Conservation (phyloP, 2,329 filamentous ascomycete species). For the Neocatenulostroma microsporum region DNA sequence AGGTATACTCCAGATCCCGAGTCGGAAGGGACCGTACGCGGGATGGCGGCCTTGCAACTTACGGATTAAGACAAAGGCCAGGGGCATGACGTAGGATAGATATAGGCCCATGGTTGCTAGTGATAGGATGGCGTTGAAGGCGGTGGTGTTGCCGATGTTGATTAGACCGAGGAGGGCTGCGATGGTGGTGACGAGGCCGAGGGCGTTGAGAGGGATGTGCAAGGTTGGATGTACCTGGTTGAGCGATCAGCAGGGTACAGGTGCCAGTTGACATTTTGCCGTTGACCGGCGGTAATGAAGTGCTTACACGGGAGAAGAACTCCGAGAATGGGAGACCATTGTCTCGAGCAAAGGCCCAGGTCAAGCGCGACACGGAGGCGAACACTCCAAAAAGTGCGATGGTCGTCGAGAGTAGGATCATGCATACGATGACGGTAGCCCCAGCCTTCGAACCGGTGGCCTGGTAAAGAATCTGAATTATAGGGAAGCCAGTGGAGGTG, state of each 20-base stretch:
- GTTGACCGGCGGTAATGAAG: too few relatives aligned
- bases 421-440: constrained; percentile 2
- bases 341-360: constrained; percentile 8
- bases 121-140: constrained; percentile 6
- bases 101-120: constrained; percentile 8
- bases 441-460: constrained; percentile 6
- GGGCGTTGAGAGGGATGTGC: constrained; percentile 32
- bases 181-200: constrained; percentile 29
- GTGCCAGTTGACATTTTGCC: too few relatives aligned
- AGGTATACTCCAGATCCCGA: constrained; percentile 8
- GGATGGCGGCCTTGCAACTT: constrained; percentile 6
- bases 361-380: constrained; percentile 4
- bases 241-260: constrained; percentile 14
- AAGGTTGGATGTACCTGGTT: constrained; percentile 18
- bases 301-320: constrained; percentile 1
- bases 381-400: too few relatives aligned
- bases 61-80: constrained; percentile 16
- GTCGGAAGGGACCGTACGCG: constrained; percentile 8
- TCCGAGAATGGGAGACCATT: constrained; percentile 6
- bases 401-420: too few relatives aligned
- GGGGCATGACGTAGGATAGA: constrained; percentile 5
- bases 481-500: constrained; percentile 30
- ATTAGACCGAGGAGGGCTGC: constrained; percentile 31
- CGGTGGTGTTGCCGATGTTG: constrained; percentile 30
- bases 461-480: constrained; percentile 33